Conservation (phyloP, 345 rosid species). For the Brassica juncea region DNA sequence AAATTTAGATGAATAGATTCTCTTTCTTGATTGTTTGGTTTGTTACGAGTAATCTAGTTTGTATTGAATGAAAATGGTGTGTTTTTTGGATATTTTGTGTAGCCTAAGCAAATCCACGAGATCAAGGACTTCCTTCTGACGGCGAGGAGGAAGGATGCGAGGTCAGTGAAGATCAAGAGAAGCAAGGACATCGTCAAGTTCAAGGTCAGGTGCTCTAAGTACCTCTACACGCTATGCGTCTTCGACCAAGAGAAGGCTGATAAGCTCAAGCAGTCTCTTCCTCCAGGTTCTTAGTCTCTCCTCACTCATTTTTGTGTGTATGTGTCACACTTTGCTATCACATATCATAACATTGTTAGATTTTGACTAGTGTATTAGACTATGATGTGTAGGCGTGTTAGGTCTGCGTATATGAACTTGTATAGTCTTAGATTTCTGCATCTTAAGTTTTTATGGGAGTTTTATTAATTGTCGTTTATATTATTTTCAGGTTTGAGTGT, state of each 20-base stretch:
- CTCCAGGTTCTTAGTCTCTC: slow-evolving; percentile 47
- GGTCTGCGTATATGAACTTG: no score
- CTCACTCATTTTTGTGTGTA: neutral
- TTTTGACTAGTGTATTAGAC: no score
- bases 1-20: neutral
- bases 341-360: neutral
- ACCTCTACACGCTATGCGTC: slow-evolving; percentile 65
- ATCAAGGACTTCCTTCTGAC: slow-evolving; percentile 71
- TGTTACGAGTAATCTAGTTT: neutral
- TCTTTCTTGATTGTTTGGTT: neutral
- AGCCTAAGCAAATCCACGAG: slow-evolving; percentile 73
- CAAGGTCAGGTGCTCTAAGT: slow-evolving; percentile 69
- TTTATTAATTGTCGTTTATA: neutral
- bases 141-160: slow-evolving; percentile 74
- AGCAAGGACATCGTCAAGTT: slow-evolving; percentile 64
- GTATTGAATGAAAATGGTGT: neutral
- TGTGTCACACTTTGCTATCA: no score
- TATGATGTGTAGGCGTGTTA: no score
- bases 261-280: slow-evolving; percentile 69
- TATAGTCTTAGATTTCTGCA: neutral
- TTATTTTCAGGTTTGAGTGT: slow-evolving; percentile 71
- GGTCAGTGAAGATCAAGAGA: slow-evolving; percentile 68
- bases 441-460: neutral
- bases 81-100: neutral
- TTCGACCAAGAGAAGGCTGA: slow-evolving; percentile 67